Base-by-base conservation (phyloP, 2,329 filamentous ascomycete genomes). In the Colletotrichum ledebouriae region DNA sequence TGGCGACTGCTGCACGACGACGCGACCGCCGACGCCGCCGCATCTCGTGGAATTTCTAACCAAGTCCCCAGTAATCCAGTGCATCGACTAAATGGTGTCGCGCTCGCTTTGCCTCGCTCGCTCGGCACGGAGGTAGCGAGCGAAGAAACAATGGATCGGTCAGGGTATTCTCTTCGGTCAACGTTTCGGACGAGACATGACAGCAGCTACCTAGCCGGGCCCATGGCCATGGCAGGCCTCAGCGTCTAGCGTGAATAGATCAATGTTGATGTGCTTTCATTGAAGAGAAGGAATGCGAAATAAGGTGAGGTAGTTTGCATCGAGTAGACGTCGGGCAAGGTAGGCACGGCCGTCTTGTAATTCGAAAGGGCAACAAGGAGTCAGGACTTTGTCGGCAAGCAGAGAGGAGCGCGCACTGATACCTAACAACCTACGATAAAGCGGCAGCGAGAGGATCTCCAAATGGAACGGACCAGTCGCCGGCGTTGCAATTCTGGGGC, bases 401-500 rank as follows among this genome's bases (percentile, higher is more conserved):
- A 33, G 50, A 34, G 37, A 55, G 20, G 34, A 55, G 33, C 29
- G 34, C 33, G 52, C 33, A 55, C 52, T 41, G 52, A 55, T 17
- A 17, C 17, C 17, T 55, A 29, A 37, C 34, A 39, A 39, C 11
- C 10, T 15, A 4, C 11, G 37, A 39, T 11, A 25, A 12, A 34
- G 15, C n/a, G 37, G 4, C 56, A 46, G 33, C 15, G 58, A 50
- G 58, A 47, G 47, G 22, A 44, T 53, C 46, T 33, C 58, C 46
- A 41, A 53, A n/a, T 20, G 15, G 25, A 25, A 46, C 50, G 50
- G 50, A 46, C 59, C 59, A 63, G 59, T 63, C 59, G 33, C 15
- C 17, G 41, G 59, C 41, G n/a, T 33, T 56, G 29, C 39, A 63
- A 39, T 55, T 63, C 59, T 56, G 59, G 59, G 59, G 41, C 59